These are phyloP conservation scores for Blastomyces emzantsi DNA, from an alignment of 2,329 filamentous ascomycete species.

Conservation along the genomic window DNA sequence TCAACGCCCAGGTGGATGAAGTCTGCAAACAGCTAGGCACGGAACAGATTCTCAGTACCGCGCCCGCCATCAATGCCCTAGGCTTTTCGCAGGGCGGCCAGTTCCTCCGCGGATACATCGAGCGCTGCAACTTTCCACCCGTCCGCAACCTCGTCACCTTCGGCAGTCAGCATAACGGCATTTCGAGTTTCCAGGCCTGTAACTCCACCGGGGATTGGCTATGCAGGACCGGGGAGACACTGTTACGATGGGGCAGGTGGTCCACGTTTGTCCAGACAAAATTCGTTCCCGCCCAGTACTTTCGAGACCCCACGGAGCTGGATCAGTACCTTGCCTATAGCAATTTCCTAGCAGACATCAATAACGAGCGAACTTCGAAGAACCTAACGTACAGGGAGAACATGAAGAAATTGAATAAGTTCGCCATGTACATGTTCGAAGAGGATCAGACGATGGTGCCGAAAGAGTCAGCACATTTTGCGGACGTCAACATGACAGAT, in stretches of 20 bases:
- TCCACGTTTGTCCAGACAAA: slow-evolving; percentile 63
- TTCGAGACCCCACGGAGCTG: slow-evolving; percentile 61
- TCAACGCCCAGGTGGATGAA: slow-evolving; percentile 64
- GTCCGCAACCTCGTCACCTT: slow-evolving; percentile 78
- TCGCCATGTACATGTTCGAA: slow-evolving; percentile 84
- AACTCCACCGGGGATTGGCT: slow-evolving; percentile 57
- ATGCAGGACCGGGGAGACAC: slow-evolving; percentile 68
- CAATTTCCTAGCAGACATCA: slow-evolving; percentile 90
- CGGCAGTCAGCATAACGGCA: slow-evolving; percentile 87
- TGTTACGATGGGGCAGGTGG: slow-evolving; percentile 77
- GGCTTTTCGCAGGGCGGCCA: slow-evolving; percentile 95
- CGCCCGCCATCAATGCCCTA: slow-evolving; percentile 77
- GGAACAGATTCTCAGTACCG: slow-evolving; percentile 71
- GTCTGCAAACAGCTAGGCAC: slow-evolving; percentile 70
- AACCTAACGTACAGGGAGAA: slow-evolving; percentile 65
- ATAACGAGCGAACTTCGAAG: slow-evolving; percentile 76
- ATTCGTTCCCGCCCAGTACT: slow-evolving; percentile 93
- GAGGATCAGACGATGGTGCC: slow-evolving; percentile 80
- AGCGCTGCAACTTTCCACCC: slow-evolving; percentile 71
- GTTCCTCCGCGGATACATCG: slow-evolving; percentile 83
- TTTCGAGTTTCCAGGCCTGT: slow-evolving; percentile 72
- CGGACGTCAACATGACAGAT: slow-evolving; percentile 64
- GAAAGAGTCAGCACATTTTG: slow-evolving; percentile 86
- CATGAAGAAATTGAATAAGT: slow-evolving; percentile 59
- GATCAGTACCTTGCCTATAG: slow-evolving; percentile 67